Conservation (phyloP, 331 rosid species). For the Acacia pycnantha region DNA sequence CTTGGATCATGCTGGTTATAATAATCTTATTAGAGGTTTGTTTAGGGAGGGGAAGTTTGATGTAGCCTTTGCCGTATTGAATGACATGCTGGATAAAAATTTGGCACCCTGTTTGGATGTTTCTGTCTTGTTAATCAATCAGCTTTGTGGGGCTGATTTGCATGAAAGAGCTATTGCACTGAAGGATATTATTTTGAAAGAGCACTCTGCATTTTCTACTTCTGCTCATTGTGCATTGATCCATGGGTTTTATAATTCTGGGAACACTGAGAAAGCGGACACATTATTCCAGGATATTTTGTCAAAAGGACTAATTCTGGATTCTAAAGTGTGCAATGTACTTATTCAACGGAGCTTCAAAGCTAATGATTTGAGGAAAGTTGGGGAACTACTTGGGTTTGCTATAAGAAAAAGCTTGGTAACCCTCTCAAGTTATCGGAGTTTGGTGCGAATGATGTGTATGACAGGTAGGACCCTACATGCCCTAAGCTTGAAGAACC, state of each 20-base stretch:
- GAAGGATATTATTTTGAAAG: conserved; percentile 48
- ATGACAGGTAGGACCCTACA: conserved; percentile 42
- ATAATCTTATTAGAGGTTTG: conserved; percentile 54
- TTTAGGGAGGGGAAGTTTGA: conserved; percentile 46
- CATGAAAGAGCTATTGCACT: conserved; percentile 55
- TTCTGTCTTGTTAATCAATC: conserved; percentile 53
- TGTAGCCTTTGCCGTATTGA: conserved; percentile 55
- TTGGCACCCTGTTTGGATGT: conserved; percentile 54
- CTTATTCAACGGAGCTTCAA: conserved; percentile 65
- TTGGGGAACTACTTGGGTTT: conserved; percentile 60
- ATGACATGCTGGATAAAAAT: conserved; percentile 51
- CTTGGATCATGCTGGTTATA: conserved; percentile 50
- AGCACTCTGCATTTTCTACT: conserved; percentile 39
- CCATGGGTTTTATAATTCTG: conserved; percentile 50
- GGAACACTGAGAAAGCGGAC: conserved; percentile 52
- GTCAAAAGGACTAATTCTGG: conserved; percentile 44
- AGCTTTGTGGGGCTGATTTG: conserved; percentile 56
- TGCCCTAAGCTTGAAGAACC: conserved; percentile 56
- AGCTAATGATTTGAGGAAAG: conserved; percentile 47
- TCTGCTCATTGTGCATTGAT: conserved; percentile 50
- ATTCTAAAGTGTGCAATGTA: conserved; percentile 50
- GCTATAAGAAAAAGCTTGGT: conserved; percentile 47
- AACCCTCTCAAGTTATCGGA: conserved; percentile 52
- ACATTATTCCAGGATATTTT: conserved; percentile 48
- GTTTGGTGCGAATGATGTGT: conserved; percentile 53